phyloP scores from a whole-genome alignment of 2,329 filamentous ascomycete species.

The Botryosphaeria agaves region DNA sequence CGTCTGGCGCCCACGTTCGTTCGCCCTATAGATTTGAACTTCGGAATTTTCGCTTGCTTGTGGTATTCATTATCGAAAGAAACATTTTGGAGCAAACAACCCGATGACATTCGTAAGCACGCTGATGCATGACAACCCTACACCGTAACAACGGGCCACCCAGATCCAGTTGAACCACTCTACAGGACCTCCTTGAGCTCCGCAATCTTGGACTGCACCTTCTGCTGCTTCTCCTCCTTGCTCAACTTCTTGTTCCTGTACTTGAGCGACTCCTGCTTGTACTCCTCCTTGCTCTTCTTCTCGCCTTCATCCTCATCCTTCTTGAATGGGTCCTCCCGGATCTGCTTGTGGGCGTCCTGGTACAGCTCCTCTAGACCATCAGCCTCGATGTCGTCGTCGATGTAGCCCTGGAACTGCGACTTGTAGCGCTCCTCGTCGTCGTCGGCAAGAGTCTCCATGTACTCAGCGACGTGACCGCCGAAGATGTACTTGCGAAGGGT shows the following conservation, averaged over 20 bases:
- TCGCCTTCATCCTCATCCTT: constrained; percentile 56
- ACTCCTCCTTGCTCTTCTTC: constrained; percentile 96
- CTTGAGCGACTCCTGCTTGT: constrained; percentile 92
- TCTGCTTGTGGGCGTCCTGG: constrained; percentile 83
- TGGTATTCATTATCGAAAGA: no score
- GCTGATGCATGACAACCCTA: no score
- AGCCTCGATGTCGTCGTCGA: constrained; percentile 91
- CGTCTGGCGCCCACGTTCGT: no score
- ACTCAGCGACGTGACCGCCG: constrained; percentile 95
- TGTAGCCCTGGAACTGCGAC: constrained; percentile 94
- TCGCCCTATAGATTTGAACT: no score
- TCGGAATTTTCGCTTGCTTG: no score
- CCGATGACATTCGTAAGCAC: no score
- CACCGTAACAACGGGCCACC: no score
- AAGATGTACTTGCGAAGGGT: constrained; percentile 98
- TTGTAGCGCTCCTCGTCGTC: constrained; percentile 99
- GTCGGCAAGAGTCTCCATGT: constrained; percentile 99
- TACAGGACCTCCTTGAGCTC: constrained; percentile 1
- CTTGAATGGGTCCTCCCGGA: constrained; percentile 97
- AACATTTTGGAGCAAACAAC: no score
- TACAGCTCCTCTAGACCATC: constrained; percentile 96
- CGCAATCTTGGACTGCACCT: constrained; percentile 57
- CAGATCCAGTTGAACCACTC: no score
- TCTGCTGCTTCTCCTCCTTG: constrained; percentile 66
- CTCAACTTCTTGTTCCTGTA: constrained; percentile 61